Evolutionary conservation across 108 stramenopile species (phyloP).

Genomic region (Stephanodiscus triporus): DNA sequence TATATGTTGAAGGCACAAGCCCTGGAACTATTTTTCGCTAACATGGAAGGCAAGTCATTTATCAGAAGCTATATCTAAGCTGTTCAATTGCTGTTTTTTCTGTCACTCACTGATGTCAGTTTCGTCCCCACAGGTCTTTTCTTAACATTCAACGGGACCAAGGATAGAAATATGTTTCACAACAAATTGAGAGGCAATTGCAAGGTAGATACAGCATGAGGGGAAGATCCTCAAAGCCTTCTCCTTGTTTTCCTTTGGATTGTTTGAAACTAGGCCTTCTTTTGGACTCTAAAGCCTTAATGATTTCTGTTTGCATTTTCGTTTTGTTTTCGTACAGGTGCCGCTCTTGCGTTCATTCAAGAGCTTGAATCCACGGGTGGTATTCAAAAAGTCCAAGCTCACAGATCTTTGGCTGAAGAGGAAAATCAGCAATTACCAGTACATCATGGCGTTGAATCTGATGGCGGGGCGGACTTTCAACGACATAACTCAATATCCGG

Average conservation of each 20-base stretch:
- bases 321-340: constrained; percentile 41
- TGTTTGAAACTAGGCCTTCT: background rate
- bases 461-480: constrained; percentile 96
- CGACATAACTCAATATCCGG: constrained; percentile 95
- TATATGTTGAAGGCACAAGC: constrained; percentile 91
- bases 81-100: background rate
- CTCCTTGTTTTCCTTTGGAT: background rate
- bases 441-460: constrained; percentile 90
- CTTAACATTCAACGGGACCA: constrained; percentile 80
- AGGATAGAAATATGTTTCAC: constrained; percentile 80
- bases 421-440: constrained; percentile 80
- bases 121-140: constrained; percentile 68
- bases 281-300: background rate
- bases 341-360: constrained; percentile 81
- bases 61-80: background rate
- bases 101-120: background rate
- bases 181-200: constrained; percentile 76
- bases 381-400: constrained; percentile 73
- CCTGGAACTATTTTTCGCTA: constrained; percentile 91
- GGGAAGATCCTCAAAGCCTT: background rate
- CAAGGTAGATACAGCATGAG: constrained; percentile 64
- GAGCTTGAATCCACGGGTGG: constrained; percentile 72
- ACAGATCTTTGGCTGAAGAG: constrained; percentile 79
- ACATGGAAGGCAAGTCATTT: constrained; percentile 51
- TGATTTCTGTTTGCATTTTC: background rate